Percentiles rank a stretch among this genome's conserved stretches.
These are phyloP conservation scores for Streptanthus diversifolius DNA, from an alignment of 345 rosid genomes.

Conservation along the genomic window DNA sequence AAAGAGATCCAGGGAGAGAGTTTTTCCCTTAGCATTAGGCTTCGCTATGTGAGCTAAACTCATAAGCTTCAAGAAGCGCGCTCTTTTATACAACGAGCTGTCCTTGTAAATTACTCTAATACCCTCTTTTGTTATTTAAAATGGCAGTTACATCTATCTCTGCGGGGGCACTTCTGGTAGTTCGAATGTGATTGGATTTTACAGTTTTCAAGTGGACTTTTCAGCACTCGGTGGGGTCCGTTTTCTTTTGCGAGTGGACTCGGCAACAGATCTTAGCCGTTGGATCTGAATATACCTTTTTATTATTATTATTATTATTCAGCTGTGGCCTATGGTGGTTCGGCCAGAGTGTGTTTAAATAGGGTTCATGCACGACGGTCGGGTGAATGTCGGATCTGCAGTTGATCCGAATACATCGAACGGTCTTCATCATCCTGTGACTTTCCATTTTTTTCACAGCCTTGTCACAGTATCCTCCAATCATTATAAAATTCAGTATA, in stretches of 20 bases:
- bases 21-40: not conserved
- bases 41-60: slow-evolving; percentile 14
- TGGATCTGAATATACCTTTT: slow-evolving; percentile 28
- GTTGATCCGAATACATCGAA: not conserved
- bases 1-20: slow-evolving; percentile 1
- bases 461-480: not conserved
- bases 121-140: not conserved
- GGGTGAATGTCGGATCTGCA: slow-evolving; percentile 54
- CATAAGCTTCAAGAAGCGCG: not conserved
- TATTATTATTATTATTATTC: not conserved
- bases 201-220: slow-evolving; percentile 35
- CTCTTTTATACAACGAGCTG: slow-evolving; percentile 9
- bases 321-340: not conserved
- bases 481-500: not conserved
- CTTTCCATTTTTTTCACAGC: not conserved
- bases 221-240: slow-evolving; percentile 14
- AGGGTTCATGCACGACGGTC: slow-evolving; percentile 45
- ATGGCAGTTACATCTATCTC: no score
- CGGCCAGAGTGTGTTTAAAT: slow-evolving; percentile 16
- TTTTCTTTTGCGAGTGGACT: slow-evolving; percentile 15
- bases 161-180: not conserved
- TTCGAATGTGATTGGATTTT: not conserved
- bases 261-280: slow-evolving; percentile 37
- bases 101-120: not conserved
- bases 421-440: slow-evolving; percentile 29